A percentile compares a stretch with the other conserved stretches of the same genome.
Conservation (phyloP, 1,284 basidiomycete genomes). For the Inonotus hispidus region DNA sequence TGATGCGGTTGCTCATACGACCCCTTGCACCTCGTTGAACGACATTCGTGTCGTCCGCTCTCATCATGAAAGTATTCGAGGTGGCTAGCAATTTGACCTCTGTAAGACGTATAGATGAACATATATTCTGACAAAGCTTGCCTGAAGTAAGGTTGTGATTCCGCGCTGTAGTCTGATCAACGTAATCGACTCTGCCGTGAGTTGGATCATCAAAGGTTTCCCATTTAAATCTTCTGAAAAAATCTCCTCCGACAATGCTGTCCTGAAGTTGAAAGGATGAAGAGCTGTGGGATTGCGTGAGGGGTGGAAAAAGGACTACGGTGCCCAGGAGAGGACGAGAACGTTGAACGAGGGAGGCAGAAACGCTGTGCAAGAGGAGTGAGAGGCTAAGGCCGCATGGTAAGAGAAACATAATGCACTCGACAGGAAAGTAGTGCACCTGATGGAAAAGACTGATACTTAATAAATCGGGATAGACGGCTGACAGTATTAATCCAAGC, state of each 20-base stretch:
- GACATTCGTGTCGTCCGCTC: slow-evolving; percentile 22
- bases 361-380: background rate
- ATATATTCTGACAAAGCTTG: background rate
- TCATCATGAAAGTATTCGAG: slow-evolving; percentile 21
- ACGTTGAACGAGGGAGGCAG: background rate
- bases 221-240: slow-evolving; percentile 24
- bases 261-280: slow-evolving; percentile 10
- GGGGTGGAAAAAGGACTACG: background rate
- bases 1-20: slow-evolving; percentile 24
- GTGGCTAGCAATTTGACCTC: slow-evolving; percentile 1
- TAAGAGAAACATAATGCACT: background rate
- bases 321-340: background rate
- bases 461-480: no score
- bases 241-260: slow-evolving; percentile 21
- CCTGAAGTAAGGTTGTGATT: slow-evolving; percentile 6
- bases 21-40: slow-evolving; percentile 18
- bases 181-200: slow-evolving; percentile 25
- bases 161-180: slow-evolving; percentile 1
- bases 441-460: background rate
- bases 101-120: background rate
- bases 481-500: no score
- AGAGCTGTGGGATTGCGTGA: background rate
- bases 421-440: background rate
- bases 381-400: background rate
- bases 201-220: slow-evolving; percentile 27